A percentile compares a stretch with the other conserved stretches of the same genome.
Conservation (phyloP, 768 basidiomycete species). For the Trametes sanguinea region DNA sequence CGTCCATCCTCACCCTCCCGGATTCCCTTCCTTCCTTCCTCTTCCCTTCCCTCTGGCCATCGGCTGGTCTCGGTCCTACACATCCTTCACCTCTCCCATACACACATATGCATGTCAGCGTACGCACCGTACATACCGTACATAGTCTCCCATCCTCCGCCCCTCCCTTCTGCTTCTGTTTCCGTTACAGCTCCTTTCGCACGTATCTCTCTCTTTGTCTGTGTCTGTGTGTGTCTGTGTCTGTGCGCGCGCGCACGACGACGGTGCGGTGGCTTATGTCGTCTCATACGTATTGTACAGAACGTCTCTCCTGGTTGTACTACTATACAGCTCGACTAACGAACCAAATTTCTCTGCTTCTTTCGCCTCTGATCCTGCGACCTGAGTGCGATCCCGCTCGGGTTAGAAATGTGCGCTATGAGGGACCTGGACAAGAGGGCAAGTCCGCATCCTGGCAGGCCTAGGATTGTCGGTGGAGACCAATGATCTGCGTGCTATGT, state of each 20-base stretch:
- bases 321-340: constrained; percentile 17
- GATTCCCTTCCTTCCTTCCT: too few relatives aligned
- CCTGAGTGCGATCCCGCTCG: too few relatives aligned
- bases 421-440: neutral
- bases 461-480: too few relatives aligned
- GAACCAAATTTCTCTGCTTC: neutral
- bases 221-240: neutral
- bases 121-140: too few relatives aligned
- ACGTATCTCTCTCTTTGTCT: neutral
- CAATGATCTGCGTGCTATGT: neutral
- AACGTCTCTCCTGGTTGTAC: constrained; percentile 13
- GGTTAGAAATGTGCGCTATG: neutral
- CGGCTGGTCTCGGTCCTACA: too few relatives aligned
- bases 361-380: neutral
- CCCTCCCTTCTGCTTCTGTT: neutral
- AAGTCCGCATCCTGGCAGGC: too few relatives aligned
- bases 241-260: neutral
- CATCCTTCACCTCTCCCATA: too few relatives aligned
- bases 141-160: neutral
- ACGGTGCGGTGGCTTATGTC: neutral
- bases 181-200: neutral
- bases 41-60: too few relatives aligned
- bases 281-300: constrained; percentile 13
- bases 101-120: too few relatives aligned
- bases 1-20: neutral